phyloP scores from a whole-genome alignment of 2,329 filamentous ascomycete genomes.

The Cephalotrichum gorgonifer region DNA sequence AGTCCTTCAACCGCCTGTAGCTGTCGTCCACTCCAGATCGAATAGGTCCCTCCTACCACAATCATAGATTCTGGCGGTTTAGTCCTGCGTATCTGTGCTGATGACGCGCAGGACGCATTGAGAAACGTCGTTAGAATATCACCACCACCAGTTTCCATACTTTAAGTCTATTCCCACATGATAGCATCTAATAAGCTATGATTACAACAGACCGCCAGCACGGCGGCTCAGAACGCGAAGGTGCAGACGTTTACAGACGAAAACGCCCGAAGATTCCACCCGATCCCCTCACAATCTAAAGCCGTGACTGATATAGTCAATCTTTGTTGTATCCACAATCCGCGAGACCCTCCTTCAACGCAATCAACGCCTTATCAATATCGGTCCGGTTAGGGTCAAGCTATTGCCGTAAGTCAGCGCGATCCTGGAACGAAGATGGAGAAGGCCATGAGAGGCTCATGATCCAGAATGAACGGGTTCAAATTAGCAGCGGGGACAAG shows the following conservation, averaged over 20 bases:
- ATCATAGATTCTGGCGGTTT: not conserved
- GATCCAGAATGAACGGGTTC: no score
- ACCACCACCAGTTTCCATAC: not conserved
- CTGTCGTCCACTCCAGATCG: not conserved
- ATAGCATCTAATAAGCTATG: not conserved
- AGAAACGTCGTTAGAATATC: not conserved
- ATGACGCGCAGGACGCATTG: not conserved
- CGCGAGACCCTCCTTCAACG: constrained; percentile 61
- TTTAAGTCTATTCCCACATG: not conserved
- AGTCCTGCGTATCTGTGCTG: not conserved
- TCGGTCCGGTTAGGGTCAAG: constrained; percentile 71
- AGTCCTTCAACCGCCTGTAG: no score
- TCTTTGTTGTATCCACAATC: constrained; percentile 54
- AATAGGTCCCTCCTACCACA: not conserved
- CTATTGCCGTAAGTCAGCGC: constrained; percentile 19
- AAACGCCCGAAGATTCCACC: not conserved
- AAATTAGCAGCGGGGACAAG: not conserved
- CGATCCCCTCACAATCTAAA: not conserved
- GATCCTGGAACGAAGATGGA: not conserved
- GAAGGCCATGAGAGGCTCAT: no score
- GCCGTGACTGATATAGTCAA: not conserved
- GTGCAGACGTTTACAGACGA: no score
- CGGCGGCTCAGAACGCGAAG: not conserved
- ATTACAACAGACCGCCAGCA: not conserved
- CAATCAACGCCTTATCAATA: constrained; percentile 73